Percentiles rank a stretch among this genome's conserved stretches.
Conservation (phyloP, 768 basidiomycete genomes). For the Kockovaella imperatae region DNA sequence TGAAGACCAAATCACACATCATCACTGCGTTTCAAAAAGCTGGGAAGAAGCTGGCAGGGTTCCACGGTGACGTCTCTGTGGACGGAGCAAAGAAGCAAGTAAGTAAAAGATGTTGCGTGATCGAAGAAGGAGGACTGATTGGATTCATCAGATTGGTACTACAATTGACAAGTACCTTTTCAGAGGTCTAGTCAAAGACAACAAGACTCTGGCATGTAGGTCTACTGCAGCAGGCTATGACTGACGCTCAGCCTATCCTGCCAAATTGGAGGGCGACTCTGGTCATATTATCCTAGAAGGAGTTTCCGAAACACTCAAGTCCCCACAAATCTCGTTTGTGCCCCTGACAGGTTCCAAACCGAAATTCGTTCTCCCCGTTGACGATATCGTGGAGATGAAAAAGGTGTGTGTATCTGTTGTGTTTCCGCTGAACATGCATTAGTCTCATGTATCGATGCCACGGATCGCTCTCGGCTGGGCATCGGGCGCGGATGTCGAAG, state of each 20-base stretch:
- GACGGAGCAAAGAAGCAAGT: slow-evolving; percentile 44
- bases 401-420: slow-evolving; percentile 20
- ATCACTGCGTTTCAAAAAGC: slow-evolving; percentile 25
- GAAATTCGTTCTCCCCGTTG: slow-evolving; percentile 39
- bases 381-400: slow-evolving; percentile 47
- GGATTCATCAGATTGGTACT: slow-evolving; percentile 37
- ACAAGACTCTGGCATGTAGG: slow-evolving; percentile 12
- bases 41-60: slow-evolving; percentile 45
- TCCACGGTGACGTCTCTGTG: slow-evolving; percentile 45
- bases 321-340: slow-evolving; percentile 33
- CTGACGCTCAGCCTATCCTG: slow-evolving; percentile 41
- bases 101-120: slow-evolving; percentile 1
- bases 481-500: slow-evolving; percentile 44
- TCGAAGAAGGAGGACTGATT: background rate
- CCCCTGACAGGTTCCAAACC: slow-evolving; percentile 28
- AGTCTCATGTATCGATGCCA: slow-evolving; percentile 45
- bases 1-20: slow-evolving; percentile 42
- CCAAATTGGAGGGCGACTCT: slow-evolving; percentile 39
- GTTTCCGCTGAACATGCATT: slow-evolving; percentile 1
- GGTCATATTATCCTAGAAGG: slow-evolving; percentile 44
- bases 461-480: slow-evolving; percentile 46
- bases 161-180: slow-evolving; percentile 44
- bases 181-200: slow-evolving; percentile 42
- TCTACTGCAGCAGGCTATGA: background rate
- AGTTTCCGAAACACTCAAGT: slow-evolving; percentile 18